Conservation (phyloP, 345 rosid genomes). For the Corchorus olitorius region DNA sequence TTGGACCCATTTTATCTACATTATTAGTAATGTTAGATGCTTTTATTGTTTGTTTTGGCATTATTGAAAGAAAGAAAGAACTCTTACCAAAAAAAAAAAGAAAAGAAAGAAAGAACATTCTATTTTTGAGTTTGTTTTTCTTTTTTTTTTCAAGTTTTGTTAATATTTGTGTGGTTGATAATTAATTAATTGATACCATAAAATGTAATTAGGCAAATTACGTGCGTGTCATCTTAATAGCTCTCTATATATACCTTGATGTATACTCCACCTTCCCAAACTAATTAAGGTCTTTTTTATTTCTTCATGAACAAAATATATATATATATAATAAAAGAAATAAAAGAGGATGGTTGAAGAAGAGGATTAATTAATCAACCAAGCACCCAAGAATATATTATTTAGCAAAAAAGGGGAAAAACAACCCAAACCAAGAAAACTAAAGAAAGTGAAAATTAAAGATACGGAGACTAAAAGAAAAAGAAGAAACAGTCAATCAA, state of each 20-base stretch:
- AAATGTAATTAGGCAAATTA: neutral
- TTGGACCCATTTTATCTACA: slow-evolving; percentile 27
- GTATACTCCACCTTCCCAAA: neutral
- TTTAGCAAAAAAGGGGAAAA: neutral
- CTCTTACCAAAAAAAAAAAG: no score
- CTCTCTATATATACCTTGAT: slow-evolving; percentile 12
- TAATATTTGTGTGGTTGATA: no score
- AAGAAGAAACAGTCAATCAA: no score
- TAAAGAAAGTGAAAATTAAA: no score
- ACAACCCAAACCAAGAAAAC: neutral
- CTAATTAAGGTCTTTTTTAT: neutral
- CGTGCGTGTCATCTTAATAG: slow-evolving; percentile 4
- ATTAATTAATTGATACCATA: neutral
- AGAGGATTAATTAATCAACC: neutral
- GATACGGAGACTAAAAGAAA: no score
- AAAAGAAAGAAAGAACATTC: neutral
- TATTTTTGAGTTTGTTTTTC: no score
- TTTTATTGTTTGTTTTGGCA: neutral
- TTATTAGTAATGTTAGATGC: neutral
- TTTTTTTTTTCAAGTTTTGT: neutral
- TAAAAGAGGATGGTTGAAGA: neutral
- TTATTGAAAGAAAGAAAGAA: slow-evolving; percentile 6
- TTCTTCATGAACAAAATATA: neutral
- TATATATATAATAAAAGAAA: no score
- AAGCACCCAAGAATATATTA: no score